Evolutionary conservation across 2,329 filamentous ascomycete genomes (phyloP), one percentile per base, ranked within the genome.

Genomic region (Fusarium proliferatum): DNA sequence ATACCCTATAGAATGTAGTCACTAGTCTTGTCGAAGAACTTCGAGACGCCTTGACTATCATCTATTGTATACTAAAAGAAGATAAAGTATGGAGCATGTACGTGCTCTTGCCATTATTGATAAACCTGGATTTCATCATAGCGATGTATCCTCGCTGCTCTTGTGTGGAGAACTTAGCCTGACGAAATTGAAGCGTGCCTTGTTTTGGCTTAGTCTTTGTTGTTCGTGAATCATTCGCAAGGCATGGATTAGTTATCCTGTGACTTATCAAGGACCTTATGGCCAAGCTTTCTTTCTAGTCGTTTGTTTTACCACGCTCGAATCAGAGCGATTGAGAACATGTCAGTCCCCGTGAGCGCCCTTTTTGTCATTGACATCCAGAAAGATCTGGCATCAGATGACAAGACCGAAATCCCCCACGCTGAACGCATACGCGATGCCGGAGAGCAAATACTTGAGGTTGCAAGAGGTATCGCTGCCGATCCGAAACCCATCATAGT

Each of bases 1-100:
- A 76, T 77, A 72, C 66, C 65, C 52, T 72, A 70, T 56, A 70
- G 65, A 42, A 60, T 45, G 42, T 48, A 69, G 45, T 33, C 19
- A 61, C 30, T 52, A 59, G 70, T 61, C 48, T 61, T 42, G 34
- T 56, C 23, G 16, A 66, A 56, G 21, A 30, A 23, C 46, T 67
- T 55, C 16, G 36, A 23, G 51, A 23, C 52, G 19, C 28, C 45
- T 69, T 61, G 41, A 42, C 55, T 69, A 69, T 64, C 30, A 45
- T 62, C 39, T 70, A 66, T 70, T 71, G 52, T 71, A 70, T 66
- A 65, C 57, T 52, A 66, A 43, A 66, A 36, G 43, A 60, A 13
- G 42, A 68, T 49, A 45, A 38, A 28, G 39, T 45, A 30, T 52
- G 38, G 33, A 46, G 16, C n/a, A 36, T 52, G 52, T 33, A 10